Evolutionary conservation across 1,139 yeast species (phyloP), one percentile per base, ranked within the genome.

Genomic region (Scheffersomyces titani): DNA sequence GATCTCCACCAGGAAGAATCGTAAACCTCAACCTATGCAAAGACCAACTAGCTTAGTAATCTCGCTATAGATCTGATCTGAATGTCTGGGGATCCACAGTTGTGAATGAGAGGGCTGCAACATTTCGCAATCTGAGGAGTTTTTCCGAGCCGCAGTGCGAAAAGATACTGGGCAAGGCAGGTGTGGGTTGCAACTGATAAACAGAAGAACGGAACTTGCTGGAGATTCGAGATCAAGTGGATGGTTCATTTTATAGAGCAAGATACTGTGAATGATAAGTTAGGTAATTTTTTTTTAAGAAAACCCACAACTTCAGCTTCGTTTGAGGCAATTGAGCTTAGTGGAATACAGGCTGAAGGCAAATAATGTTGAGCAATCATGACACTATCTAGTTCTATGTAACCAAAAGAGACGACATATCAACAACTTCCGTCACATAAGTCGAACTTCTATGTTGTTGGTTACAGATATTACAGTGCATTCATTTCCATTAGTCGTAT

Each of bases 191-290:
- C 40, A 30, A 30, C 13, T 7, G 40, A 30, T 30, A 30, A 11
- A 11, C 40, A 30, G 16, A 50, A 36, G 18, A 9, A 65, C 65
- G 69, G 62, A 61, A 19, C 53, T 59, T 11, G 11, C 40, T 11
- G 16, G 40, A 30, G 13, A 6, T 11, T 11, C 16, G 16, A 30
- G 4, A 5, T 2, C 5, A 30, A 7, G 16, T 30, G 16, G 40
- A 30, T 11, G 40, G 4, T 30, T 3, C 3, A 11, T 5, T 2
- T 6, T 30, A 1, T 16, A 11, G 9, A 30, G 4, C 16, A 11
- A 30, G 4, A 2, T 9, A 5, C 11, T 30, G 40, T 30, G 40
- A 9, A 30, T 30, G 16, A 11, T 30, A 2, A 16, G n/a, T n/a
- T n/a, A n/a, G n/a, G n/a, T n/a, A n/a, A n/a, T n/a, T n/a, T n/a